Base-by-base conservation (phyloP, 805 yeast genomes). In the Myxozyma kluyveri region DNA sequence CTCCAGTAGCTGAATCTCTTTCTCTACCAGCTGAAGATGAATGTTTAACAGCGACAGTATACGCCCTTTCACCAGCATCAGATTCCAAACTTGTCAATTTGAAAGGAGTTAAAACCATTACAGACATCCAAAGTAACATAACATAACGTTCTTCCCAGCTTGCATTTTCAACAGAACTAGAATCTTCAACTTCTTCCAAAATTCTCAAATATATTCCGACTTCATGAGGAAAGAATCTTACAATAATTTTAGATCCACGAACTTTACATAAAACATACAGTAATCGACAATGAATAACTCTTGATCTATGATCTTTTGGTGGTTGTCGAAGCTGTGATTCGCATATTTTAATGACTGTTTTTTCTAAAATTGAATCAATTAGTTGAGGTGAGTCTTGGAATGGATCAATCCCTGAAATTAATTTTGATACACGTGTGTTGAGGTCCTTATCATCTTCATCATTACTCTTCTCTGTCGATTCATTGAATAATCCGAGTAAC, bases 141-240 rank as follows among this genome's bases (percentile, higher is more conserved):
- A 97, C 70, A 89, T 82, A 75, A 95, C 96, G 79, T 82, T 88
- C 86, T 89, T 91, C 79, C 98, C 98, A 74, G 87, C 81, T 79
- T 86, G 89, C 47, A 48, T 63, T 24, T 26, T 21, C 27, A 21
- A 17, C 19, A 33, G 9, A 56, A 54, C 7, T 36, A 4, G 50
- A 45, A 0, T 24, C 6, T 4, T 52, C 61, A 9, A 76, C 50
- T 19, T 60, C 52, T 2, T 45, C 35, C 0, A 75, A 18, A n/a
- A 78, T 65, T 2, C 58, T 51, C 0, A 75, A 72, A 4, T 87
- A 65, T 14, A 78, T 61, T 49, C 73, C 69, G 1, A 85, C 77
- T 47, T 85, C 83, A 26, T 84, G 80, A 1, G 82, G 73, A 45
- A 88, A 74, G 66, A 78, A 79, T 52, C 75, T 75, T n/a, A 79